Evolutionary conservation across 1,139 yeast species (phyloP).

Genomic region (Protomyces lactucae-debilis): DNA sequence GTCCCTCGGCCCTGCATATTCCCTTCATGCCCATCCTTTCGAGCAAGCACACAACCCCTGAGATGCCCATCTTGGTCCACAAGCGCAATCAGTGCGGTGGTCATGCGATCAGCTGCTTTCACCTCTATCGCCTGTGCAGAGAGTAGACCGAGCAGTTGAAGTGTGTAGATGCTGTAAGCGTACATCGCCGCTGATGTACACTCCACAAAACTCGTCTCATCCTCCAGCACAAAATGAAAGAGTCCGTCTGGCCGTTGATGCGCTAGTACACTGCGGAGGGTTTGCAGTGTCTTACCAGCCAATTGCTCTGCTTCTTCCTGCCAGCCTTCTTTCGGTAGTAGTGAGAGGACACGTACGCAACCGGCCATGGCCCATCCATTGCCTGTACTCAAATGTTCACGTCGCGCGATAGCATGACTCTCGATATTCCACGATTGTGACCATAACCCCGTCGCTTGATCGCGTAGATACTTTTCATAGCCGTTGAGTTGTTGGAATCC

Average conservation of each 20-base stretch:
- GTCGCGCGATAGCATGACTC: constrained; percentile 2
- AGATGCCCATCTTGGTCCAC: constrained; percentile 15
- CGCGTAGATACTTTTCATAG: constrained; percentile 16
- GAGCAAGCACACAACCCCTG: constrained; percentile 25
- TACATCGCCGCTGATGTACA: constrained; percentile 21
- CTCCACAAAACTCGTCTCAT: constrained; percentile 15
- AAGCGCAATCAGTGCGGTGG: not conserved
- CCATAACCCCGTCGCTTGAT: constrained; percentile 14
- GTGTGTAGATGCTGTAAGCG: constrained; percentile 12
- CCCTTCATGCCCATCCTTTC: constrained; percentile 20
- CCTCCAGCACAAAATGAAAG: constrained; percentile 23
- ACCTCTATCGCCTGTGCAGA: constrained; percentile 4
- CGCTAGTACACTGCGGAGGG: not conserved
- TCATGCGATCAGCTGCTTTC: constrained; percentile 18
- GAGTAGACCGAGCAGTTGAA: constrained; percentile 1
- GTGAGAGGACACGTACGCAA: constrained; percentile 15
- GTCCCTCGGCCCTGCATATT: constrained; percentile 14
- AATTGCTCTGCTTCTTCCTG: constrained; percentile 10
- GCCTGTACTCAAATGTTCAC: constrained; percentile 15
- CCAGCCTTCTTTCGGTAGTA: constrained; percentile 24
- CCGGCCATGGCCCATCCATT: constrained; percentile 25
- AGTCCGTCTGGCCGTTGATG: constrained; percentile 19
- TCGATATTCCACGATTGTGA: constrained; percentile 23
- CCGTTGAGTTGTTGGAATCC: constrained; percentile 24
- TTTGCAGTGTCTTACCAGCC: constrained; percentile 5